phyloP scores from a whole-genome alignment of 1,284 basidiomycete species.

The Cryptococcus jaspeensis region DNA sequence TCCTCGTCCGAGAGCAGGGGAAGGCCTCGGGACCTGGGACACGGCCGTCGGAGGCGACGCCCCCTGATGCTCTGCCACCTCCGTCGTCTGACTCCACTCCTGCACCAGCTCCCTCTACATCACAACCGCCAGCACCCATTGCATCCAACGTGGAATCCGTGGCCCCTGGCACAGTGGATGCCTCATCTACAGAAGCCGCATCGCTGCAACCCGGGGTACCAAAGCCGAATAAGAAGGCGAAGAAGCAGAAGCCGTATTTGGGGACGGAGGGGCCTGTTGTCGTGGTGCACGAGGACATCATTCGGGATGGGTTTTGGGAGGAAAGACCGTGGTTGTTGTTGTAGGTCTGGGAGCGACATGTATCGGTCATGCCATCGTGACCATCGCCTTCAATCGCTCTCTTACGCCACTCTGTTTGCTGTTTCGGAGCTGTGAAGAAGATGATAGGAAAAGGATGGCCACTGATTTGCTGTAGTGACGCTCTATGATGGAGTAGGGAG shows the following conservation, averaged over 20 bases:
- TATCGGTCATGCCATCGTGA: too few species aligned
- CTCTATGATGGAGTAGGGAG: too few species aligned
- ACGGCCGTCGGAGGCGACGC: neutral
- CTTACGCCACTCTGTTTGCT: too few species aligned
- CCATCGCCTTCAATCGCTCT: too few species aligned
- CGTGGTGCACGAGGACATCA: constrained; percentile 75
- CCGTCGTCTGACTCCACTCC: neutral
- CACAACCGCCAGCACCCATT: neutral
- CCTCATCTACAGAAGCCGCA: too few species aligned
- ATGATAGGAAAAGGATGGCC: too few species aligned
- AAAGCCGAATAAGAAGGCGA: constrained; percentile 39
- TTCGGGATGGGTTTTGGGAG: constrained; percentile 76
- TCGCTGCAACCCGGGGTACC: too few species aligned
- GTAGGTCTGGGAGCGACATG: constrained; percentile 4
- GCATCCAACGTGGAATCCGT: too few species aligned
- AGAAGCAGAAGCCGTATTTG: constrained; percentile 49
- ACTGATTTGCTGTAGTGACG: too few species aligned
- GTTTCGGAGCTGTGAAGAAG: too few species aligned
- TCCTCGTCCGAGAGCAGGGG: constrained; percentile 62
- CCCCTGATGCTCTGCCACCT: neutral
- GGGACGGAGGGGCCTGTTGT: constrained; percentile 56
- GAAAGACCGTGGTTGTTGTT: constrained; percentile 50
- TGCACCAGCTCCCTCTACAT: too few species aligned
- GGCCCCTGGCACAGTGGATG: too few species aligned
- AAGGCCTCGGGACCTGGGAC: neutral